These are phyloP conservation scores for Wickerhamomyces bisporus DNA, from an alignment of 805 yeast genomes.

Conservation along the genomic window DNA sequence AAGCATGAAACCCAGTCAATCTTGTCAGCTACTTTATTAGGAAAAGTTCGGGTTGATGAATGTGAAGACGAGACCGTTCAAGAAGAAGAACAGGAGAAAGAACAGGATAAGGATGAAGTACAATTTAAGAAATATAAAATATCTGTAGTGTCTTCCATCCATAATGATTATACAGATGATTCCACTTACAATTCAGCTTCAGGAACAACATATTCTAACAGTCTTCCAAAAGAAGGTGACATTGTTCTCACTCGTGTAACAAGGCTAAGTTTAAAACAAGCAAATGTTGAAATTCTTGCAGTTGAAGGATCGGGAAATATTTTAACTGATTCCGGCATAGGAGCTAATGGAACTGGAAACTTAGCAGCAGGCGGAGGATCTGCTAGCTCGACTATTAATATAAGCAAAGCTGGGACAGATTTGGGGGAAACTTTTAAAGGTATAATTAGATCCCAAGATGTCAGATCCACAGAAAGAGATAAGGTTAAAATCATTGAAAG, in stretches of 20 bases:
- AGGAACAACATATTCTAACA: constrained; percentile 31
- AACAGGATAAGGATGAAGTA: constrained; percentile 8
- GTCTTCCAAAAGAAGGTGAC: constrained; percentile 81
- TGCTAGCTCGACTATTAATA: constrained; percentile 39
- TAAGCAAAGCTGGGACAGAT: constrained; percentile 52
- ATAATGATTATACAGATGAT: constrained; percentile 9
- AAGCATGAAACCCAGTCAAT: constrained; percentile 36
- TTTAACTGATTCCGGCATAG: constrained; percentile 60
- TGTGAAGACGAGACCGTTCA: constrained; percentile 12
- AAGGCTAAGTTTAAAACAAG: constrained; percentile 62
- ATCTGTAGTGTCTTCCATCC: constrained; percentile 24
- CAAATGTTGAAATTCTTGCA: constrained; percentile 68
- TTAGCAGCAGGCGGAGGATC: constrained; percentile 50
- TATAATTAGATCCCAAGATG: constrained; percentile 78
- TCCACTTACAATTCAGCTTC: constrained; percentile 11
- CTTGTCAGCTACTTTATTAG: constrained; percentile 58
- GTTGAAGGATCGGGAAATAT: constrained; percentile 60
- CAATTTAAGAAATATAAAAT: constrained; percentile 20
- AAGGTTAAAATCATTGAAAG: constrained; percentile 72
- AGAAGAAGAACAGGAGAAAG: constrained; percentile 6
- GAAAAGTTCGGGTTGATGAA: constrained; percentile 38
- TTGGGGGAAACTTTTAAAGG: constrained; percentile 89
- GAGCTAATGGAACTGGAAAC: constrained; percentile 44
- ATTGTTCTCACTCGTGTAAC: constrained; percentile 72
- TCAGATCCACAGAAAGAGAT: constrained; percentile 88